Evolutionary conservation across 352 stramenopile species (phyloP).

Genomic region (Aphanomyces euteiches): DNA sequence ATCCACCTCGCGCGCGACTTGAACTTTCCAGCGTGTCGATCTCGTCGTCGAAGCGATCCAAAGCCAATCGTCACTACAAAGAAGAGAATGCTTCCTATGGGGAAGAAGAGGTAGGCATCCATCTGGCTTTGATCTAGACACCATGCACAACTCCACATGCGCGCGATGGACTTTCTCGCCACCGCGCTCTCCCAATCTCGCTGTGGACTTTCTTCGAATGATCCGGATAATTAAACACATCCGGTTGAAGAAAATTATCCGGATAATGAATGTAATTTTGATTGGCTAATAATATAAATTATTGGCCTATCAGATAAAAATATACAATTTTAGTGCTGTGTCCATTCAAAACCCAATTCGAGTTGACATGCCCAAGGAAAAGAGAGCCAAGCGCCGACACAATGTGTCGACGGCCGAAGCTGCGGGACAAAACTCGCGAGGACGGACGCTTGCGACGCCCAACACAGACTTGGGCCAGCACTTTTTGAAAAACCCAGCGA

Average conservation of each 20-base stretch:
- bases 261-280: neutral
- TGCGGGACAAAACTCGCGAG: conserved; percentile 67
- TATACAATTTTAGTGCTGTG: neutral
- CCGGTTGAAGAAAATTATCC: neutral
- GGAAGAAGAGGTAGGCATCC: no score
- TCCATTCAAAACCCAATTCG: conserved; percentile 13
- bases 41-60: no score
- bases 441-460: conserved; percentile 91
- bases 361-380: conserved; percentile 78
- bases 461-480: conserved; percentile 98
- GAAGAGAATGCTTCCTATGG: no score
- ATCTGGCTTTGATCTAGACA: no score
- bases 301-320: neutral
- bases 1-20: conserved; percentile 21
- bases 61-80: no score
- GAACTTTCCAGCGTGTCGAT: no score
- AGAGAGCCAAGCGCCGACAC: conserved; percentile 76
- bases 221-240: neutral
- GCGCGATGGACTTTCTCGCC: no score
- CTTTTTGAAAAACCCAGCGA: conserved; percentile 98
- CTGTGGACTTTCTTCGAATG: no score
- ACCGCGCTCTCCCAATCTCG: no score
- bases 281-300: neutral
- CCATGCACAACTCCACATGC: no score
- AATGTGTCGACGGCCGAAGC: conserved; percentile 60